Evolutionary conservation across 768 basidiomycete species (phyloP), one percentile per base, ranked within the genome.

Genomic region (Cystofilobasidium macerans): DNA sequence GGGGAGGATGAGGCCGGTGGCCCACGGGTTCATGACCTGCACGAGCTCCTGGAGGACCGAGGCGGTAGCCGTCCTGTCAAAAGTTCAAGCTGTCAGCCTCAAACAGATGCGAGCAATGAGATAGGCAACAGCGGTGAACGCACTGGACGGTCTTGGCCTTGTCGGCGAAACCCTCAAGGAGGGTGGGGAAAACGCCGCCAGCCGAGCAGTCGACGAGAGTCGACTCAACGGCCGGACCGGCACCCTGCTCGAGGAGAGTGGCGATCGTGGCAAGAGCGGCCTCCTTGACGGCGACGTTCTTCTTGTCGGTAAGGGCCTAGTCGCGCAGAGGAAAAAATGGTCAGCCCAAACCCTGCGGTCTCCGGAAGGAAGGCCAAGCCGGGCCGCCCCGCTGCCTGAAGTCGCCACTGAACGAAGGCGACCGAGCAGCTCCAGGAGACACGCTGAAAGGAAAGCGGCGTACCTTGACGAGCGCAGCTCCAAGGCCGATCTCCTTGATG

Each of bases 141-240:
- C 58, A 68, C 67, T 62, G 83, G 78, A 87, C 88, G 72, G 86
- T 85, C 64, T 87, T 86, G 81, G 85, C 86, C 82, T 95, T 95
- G 82, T 97, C 93, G 77, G 89, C 92, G 73, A 94, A 91, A 51
- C 87, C 77, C 78, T 95, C 93, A 73, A 95, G 82, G 72, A 97
- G 87, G 67, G 84, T 84, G 64, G 83, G 81, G 76, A 89, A 93
- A 69, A 94, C 81, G 68, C 90, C 89, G 62, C 75, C 76, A 57
- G 76, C 72, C 14, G 73, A 74, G 67, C 88, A 89, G 71, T 84
- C 83, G 75, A 93, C 77, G 79, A 97, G 88, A 74, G 85, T 81
- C 45, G 92, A 89, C 78, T 94, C 92, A 70, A 99, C 84, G 56
- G 88, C 85, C 72, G 83, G 85, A 71, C 85, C 79, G 56, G 86